Evolutionary conservation across 495 filamentous ascomycete species (phyloP).

Genomic region (Podospora fimiseda): DNA sequence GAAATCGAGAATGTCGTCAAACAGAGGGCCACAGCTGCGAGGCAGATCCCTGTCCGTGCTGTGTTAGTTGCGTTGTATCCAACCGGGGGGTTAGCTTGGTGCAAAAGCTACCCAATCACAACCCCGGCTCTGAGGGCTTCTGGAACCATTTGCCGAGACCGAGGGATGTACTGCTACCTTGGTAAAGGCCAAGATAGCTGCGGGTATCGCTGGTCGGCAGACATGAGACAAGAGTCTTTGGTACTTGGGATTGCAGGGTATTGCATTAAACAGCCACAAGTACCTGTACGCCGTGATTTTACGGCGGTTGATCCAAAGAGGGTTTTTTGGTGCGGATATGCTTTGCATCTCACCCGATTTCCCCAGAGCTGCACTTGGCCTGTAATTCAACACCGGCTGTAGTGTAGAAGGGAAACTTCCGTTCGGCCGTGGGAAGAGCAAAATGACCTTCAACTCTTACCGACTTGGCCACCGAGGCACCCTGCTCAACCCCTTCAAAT

Average conservation of each 20-base stretch:
- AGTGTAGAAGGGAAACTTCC: too few relatives aligned
- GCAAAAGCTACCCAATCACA: conserved; percentile 21
- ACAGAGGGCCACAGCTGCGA: conserved; percentile 20
- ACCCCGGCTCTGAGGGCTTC: conserved; percentile 11
- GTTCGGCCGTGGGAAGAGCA: background rate
- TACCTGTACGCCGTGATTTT: background rate
- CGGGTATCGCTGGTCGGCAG: conserved; percentile 4
- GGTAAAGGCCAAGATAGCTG: background rate
- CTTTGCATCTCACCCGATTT: conserved; percentile 12
- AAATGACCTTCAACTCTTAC: background rate
- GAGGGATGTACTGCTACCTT: conserved; percentile 18
- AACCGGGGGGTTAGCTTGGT: conserved; percentile 22
- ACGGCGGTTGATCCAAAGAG: too few relatives aligned
- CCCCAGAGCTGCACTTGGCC: conserved; percentile 5
- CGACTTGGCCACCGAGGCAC: background rate
- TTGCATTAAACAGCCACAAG: conserved; percentile 15
- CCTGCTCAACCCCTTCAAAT: background rate
- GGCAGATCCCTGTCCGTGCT: conserved; percentile 30
- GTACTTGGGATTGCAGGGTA: conserved; percentile 5
- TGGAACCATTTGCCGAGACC: conserved; percentile 29
- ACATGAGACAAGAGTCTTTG: conserved; percentile 17
- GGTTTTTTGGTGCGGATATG: conserved; percentile 21
- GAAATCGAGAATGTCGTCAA: conserved; percentile 26
- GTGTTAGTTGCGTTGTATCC: conserved; percentile 24
- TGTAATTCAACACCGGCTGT: conserved; percentile 6